Evolutionary conservation across 2,329 filamentous ascomycete genomes (phyloP), one percentile per base, ranked within the genome.

Genomic region (Teratosphaeria destructans): DNA sequence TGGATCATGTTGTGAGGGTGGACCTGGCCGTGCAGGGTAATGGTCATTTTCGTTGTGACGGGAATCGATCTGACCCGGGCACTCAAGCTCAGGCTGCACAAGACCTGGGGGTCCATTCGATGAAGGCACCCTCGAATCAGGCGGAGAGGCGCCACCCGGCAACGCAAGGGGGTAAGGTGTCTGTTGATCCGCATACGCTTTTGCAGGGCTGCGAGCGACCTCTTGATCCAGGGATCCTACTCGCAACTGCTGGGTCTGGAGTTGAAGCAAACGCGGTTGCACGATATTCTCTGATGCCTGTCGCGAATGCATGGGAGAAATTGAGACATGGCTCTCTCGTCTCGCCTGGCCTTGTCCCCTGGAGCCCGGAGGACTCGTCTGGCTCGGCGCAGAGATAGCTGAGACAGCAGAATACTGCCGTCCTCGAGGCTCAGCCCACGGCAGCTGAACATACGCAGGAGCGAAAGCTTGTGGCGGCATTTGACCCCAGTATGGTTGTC

Each of bases 171-270:
- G 56, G 64, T 64, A 71, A 5, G 68, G 67, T 1, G 65, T 67
- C 57, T 70, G 68, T 58, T 71, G 69, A 39, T 68, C 66, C 8
- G 59, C 52, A 54, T 70, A 67, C 27, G 66, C 62, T 32, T 62
- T 62, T 1, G 67, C 67, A 3, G 69, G 66, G 53, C 61, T 65
- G 19, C 67, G 64, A 12, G 64, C 64, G 29, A 64, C 59, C 32
- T 65, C 52, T 59, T 53, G 35, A 19, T 39, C 52, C 32, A 56
- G 54, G 10, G 57, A 58, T 19, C 53, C 37, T 7, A 43, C 35
- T n/a, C 19, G 54, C 29, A 1, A 35, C 16, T 16, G 52, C 26
- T 16, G 12, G 14, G 52, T 54, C 32, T 35, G 27, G 10, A n/a
- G 23, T 11, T 14, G 52, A 1, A 26, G 52, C 7, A 54, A 14